These are phyloP conservation scores for Inonotus hispidus DNA, from an alignment of 1,284 basidiomycete species.

Conservation along the genomic window DNA sequence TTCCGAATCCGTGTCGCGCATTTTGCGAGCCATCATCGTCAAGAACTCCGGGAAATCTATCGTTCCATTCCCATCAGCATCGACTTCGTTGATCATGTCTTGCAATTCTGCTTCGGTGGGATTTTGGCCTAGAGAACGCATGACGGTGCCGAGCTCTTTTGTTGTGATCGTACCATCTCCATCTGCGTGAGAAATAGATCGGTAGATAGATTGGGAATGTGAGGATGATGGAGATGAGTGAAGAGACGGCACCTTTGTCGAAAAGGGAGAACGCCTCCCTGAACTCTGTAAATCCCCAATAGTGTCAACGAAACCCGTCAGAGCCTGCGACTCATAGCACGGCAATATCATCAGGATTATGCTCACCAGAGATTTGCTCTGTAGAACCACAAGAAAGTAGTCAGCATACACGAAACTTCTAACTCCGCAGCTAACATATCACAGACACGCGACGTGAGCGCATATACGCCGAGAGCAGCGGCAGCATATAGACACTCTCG, in stretches of 20 bases:
- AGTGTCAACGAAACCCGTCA: constrained; percentile 18
- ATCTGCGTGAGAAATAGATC: constrained; percentile 45
- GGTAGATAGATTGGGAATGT: too few relatives aligned
- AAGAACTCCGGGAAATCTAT: constrained; percentile 97
- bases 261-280: constrained; percentile 94
- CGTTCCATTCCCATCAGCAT: constrained; percentile 76
- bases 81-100: constrained; percentile 96
- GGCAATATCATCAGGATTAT: not conserved
- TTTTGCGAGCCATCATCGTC: constrained; percentile 95
- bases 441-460: not conserved
- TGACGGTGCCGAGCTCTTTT: constrained; percentile 93
- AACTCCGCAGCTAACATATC: not conserved
- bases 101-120: constrained; percentile 93
- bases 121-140: constrained; percentile 96
- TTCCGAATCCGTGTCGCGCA: constrained; percentile 87
- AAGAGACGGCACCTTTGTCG: constrained; percentile 68
- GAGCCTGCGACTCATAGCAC: constrained; percentile 10
- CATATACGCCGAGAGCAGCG: not conserved
- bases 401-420: not conserved
- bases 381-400: constrained; percentile 10
- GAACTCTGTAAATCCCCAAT: constrained; percentile 45
- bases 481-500: too few relatives aligned
- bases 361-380: constrained; percentile 68
- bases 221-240: not conserved
- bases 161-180: constrained; percentile 97